Evolutionary conservation across 208 protist genomes (phyloP), one percentile per base, ranked within the genome.

Genomic region (Lotmaria passim): DNA sequence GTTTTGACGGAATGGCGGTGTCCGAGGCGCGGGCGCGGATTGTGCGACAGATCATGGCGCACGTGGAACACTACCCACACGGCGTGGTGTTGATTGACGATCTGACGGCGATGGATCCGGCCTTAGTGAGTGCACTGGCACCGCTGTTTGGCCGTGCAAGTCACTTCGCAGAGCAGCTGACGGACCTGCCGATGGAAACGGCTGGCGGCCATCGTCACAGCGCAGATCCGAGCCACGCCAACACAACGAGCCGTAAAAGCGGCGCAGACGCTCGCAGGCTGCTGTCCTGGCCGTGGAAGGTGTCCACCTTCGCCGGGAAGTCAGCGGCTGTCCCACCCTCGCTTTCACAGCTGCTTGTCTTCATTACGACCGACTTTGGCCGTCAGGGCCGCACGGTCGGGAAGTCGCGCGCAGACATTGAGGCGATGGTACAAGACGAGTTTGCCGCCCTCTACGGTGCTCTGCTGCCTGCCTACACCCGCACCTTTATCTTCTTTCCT

Each of bases 361-460:
- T 95, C 23, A 65, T 95, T 15, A 93, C 90, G 7, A 91, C 90
- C 14, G 90, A 95, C 67, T 88, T 93, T 62, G 90, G 90, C n/a
- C 68, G 88, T 47, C 81, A 95, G 50, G 90, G 87, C 12, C 83
- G 84, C 44, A 95, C 90, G 14, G 66, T 78, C 26, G 86, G 86
- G 30, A 90, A 87, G 69, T 86, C 75, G 26, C 33, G 81, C 1
- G 47, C 41, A 1, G 81, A 93, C 57, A 77, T 95, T 21, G 76
- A 90, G 57, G 44, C 68, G 50, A 82, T 95, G 75, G 79, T 93
- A 44, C 83, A 82, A 36, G 52, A 78, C 8, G 84, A 91, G 28
- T 90, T 95, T 56, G 46, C 71, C 11, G 50, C 63, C 14, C 78
- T 93, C 47, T 95, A 93, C 73, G 90, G 90, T 52, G 73, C 79